These are phyloP conservation scores for Pleurotus tuber-regium DNA, from an alignment of 768 basidiomycete genomes.

Conservation along the genomic window DNA sequence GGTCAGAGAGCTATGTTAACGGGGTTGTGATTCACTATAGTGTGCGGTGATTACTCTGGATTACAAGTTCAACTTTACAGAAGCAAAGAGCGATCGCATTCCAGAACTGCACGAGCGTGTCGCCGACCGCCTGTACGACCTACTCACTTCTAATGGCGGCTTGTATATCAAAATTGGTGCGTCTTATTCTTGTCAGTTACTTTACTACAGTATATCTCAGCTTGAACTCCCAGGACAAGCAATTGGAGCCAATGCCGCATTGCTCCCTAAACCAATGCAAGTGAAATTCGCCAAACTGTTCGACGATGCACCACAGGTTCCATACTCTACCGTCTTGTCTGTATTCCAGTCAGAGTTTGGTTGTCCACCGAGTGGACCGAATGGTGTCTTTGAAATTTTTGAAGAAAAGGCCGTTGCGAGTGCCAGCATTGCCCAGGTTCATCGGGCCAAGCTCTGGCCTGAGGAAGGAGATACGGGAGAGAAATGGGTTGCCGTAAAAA, in stretches of 20 bases:
- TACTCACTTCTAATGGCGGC: constrained; percentile 81
- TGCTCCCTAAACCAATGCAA: constrained; percentile 83
- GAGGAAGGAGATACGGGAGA: constrained; percentile 36
- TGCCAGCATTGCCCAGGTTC: constrained; percentile 92
- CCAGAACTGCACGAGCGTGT: constrained; percentile 84
- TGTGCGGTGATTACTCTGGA: constrained; percentile 70
- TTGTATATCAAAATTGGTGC: constrained; percentile 82
- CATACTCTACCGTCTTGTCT: constrained; percentile 61
- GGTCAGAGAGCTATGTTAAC: background rate
- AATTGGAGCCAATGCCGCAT: constrained; percentile 80
- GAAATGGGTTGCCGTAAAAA: constrained; percentile 88
- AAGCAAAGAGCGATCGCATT: constrained; percentile 67
- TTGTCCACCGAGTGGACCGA: constrained; percentile 58
- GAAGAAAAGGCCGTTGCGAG: constrained; percentile 77
- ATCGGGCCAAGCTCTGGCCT: constrained; percentile 62
- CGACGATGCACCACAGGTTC: constrained; percentile 85
- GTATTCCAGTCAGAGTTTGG: constrained; percentile 75
- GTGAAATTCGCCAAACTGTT: constrained; percentile 80
- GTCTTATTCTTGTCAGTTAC: constrained; percentile 19
- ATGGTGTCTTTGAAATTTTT: constrained; percentile 77
- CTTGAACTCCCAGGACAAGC: constrained; percentile 49
- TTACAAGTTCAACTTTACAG: constrained; percentile 88
- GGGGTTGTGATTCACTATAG: constrained; percentile 30
- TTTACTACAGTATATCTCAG: constrained; percentile 1
- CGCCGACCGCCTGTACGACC: constrained; percentile 69